Evolutionary conservation across 2,329 filamentous ascomycete genomes (phyloP).

Genomic region (Exophiala xenobiotica): DNA sequence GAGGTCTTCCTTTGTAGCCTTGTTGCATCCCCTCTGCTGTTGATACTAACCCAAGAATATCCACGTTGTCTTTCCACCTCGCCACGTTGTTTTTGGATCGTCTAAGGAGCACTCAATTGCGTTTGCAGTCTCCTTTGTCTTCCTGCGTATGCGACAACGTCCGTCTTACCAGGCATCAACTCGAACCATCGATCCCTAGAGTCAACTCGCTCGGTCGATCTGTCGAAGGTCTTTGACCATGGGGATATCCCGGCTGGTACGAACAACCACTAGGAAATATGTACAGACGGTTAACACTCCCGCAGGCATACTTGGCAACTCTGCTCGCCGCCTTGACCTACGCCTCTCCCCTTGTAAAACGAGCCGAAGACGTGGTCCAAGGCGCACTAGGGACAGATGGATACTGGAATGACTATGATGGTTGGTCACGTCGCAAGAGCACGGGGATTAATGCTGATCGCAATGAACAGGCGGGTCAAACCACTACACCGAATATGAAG

Average conservation of each 20-base stretch:
- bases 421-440: constrained; percentile 2
- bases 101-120: no score
- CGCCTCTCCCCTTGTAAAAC: constrained; percentile 17
- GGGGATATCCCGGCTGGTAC: neutral
- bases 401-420: constrained; percentile 29
- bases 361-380: constrained; percentile 23
- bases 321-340: constrained; percentile 8
- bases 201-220: neutral
- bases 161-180: neutral
- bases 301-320: constrained; percentile 10
- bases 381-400: constrained; percentile 26
- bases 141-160: neutral
- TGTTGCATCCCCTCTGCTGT: neutral
- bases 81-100: no score
- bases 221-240: neutral
- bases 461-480: constrained; percentile 30
- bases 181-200: neutral
- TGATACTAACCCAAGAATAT: neutral
- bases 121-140: neutral
- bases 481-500: constrained; percentile 35
- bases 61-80: neutral
- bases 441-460: constrained; percentile 1
- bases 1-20: neutral
- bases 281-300: neutral
- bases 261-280: neutral